Evolutionary conservation across 805 yeast genomes (phyloP).

Genomic region (Wickerhamomyces chambardii): DNA sequence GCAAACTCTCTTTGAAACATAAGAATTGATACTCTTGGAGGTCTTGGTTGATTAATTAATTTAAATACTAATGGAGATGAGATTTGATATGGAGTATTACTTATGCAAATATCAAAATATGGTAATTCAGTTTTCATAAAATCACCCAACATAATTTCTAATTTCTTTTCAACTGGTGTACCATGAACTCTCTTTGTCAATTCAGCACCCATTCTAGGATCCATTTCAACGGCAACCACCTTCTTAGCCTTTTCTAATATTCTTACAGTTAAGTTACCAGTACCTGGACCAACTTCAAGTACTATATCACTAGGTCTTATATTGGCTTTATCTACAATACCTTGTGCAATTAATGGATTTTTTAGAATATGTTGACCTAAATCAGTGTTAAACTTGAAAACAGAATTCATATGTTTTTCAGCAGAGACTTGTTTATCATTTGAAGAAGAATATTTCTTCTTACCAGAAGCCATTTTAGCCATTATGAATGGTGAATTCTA

Average conservation of each 20-base stretch:
- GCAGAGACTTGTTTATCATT: constrained; percentile 56
- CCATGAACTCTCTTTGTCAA: constrained; percentile 96
- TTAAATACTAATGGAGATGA: constrained; percentile 95
- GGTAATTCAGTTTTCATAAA: constrained; percentile 94
- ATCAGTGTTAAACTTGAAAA: constrained; percentile 94
- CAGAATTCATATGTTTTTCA: constrained; percentile 65
- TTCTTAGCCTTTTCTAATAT: constrained; percentile 88
- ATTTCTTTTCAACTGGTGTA: constrained; percentile 84
- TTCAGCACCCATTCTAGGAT: constrained; percentile 99
- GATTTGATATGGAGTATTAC: constrained; percentile 96
- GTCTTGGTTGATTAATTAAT: constrained; percentile 80
- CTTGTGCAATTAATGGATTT: constrained; percentile 95
- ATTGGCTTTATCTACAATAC: constrained; percentile 94
- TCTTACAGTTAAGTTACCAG: constrained; percentile 92
- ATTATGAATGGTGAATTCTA: not conserved
- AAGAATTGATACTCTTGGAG: constrained; percentile 89
- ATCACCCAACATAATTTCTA: constrained; percentile 90
- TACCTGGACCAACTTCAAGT: constrained; percentile 98
- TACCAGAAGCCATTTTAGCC: constrained; percentile 39
- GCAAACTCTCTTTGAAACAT: constrained; percentile 99
- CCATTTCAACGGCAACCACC: constrained; percentile 97
- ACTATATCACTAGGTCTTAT: constrained; percentile 90
- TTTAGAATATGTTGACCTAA: constrained; percentile 95
- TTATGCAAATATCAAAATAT: constrained; percentile 90
- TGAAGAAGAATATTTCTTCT: constrained; percentile 44